Base-by-base conservation (phyloP, 768 basidiomycete species). In the Russula ochroleuca region DNA sequence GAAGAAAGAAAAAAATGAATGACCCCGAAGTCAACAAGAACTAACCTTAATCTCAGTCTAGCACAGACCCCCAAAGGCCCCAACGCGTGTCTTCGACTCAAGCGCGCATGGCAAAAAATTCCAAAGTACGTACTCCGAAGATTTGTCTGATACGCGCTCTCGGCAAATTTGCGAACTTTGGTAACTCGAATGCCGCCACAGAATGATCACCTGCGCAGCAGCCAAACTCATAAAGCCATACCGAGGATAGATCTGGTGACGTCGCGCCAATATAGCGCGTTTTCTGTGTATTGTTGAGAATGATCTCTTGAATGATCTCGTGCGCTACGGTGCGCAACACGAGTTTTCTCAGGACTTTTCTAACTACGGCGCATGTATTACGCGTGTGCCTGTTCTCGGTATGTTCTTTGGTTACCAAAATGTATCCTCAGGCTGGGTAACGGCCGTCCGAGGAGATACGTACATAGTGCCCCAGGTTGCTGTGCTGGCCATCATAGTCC, bases 101-200 rank as follows among this genome's bases (percentile, higher is more conserved):
- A 9, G 43, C 19, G 43, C 19, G 43, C 9, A 43, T 8, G 9
- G 43, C 19, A 8, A 19, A 19, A 7, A n/a, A 6, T 17, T 38
- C 28, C 33, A 21, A 28, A 47, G 57, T 63, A 58, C 57, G 57
- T 64, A 59, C 57, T 57, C 40, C 33, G 33, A 59, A 40, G n/a
- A 64, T 64, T 64, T 61, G 63, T 59, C 63, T 64, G 63, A 64
- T 64, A 17, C 63, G 53, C 52, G 58, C 52, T 23, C 37, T 60
- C 47, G 62, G 61, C 54, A 62, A 57, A 49, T 23, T 28, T 52
- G n/a, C n/a, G n/a, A n/a, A n/a, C n/a, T 35, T 25, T 21, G 19
- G 33, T 19, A 62, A 28, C 21, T 43, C 13, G 31, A 31, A 10
- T 48, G 11, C 61, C 47, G 5, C 38, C 28, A 50, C n/a, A 2